Base-by-base conservation (phyloP, 768 basidiomycete genomes). In the Boletellus ananas region DNA sequence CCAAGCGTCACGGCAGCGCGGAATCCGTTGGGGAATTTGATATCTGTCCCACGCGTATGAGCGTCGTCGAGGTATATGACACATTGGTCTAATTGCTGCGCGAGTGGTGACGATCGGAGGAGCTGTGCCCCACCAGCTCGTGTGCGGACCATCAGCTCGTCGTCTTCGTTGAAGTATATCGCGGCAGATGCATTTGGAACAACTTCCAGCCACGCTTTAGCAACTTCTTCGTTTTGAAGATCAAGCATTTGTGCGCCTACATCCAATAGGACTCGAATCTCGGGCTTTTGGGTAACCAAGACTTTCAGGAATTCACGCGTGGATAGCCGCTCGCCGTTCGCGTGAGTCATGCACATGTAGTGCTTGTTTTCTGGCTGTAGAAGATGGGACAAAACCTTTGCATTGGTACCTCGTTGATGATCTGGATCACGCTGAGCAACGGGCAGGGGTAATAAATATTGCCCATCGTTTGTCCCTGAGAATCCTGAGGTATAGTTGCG, bases 201-300 rank as follows among this genome's bases (percentile, higher is more conserved):
- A 34, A 50, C 49, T 17, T 42, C 40, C 4, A 80, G 64, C 79
- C 79, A 80, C 3, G 54, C 43, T 18, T 50, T 34, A 8, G 66
- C 74, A 1, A 80, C 41, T 18, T 74, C 64, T 4, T 58, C 38
- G 49, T 77, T 80, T 25, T 63, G 60, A 47, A 76, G 58, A 40
- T 79, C 77, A n/a, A 80, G 64, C 63, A 80, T 76, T 56, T 80
- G 78, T 0, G 79, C 79, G 1, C 78, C 79, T 10, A 80, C 75
- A 51, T 80, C 78, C 11, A 80, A 58, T n/a, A 80, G 58, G 10
- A 79, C 76, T 23, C 65, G 66, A 14, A 78, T 62, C 12, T 64
- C 50, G 3, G 70, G 71, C 0, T 41, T 45, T 42, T 73, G 65
- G 7, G 51, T n/a, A 4, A 70, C 61, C 7, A 79, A 14, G 25